These are phyloP conservation scores for Colletotrichum trifolii DNA, from an alignment of 2,329 filamentous ascomycete species.

Conservation along the genomic window DNA sequence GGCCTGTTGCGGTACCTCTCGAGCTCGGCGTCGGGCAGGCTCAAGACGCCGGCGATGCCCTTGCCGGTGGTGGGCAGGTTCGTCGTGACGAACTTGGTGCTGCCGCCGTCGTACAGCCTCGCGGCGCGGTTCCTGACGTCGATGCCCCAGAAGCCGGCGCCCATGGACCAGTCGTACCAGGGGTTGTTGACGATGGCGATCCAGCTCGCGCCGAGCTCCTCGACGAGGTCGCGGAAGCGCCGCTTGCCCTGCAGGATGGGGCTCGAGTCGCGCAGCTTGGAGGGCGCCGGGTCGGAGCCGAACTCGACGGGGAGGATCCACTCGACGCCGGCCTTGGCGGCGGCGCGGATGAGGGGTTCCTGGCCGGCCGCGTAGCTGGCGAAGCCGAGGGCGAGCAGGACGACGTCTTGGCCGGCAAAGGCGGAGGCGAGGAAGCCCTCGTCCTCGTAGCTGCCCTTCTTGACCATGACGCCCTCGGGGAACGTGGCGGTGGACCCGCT, in stretches of 20 bases:
- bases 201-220: constrained; percentile 46
- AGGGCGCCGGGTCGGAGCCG: constrained; percentile 45
- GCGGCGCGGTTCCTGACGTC: constrained; percentile 45
- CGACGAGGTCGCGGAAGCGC: constrained; percentile 41
- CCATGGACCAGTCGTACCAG: constrained; percentile 47
- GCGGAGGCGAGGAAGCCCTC: constrained; percentile 44
- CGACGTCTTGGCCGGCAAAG: constrained; percentile 47
- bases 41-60: constrained; percentile 49
- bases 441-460: constrained; percentile 59
- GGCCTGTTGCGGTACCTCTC: constrained; percentile 54
- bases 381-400: constrained; percentile 41
- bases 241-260: constrained; percentile 42
- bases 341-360: constrained; percentile 61
- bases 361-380: constrained; percentile 51
- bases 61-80: constrained; percentile 69
- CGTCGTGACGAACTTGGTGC: constrained; percentile 64
- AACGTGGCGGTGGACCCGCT: constrained; percentile 52
- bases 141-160: constrained; percentile 44
- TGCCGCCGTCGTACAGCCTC: constrained; percentile 65
- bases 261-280: constrained; percentile 38
- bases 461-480: constrained; percentile 51
- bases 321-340: constrained; percentile 63
- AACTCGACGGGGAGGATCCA: constrained; percentile 67
- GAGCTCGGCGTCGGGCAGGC: constrained; percentile 43
- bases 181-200: constrained; percentile 47